These are phyloP conservation scores for Thuidium tamariscinum DNA, from an alignment of 225 moss, liverwort and hornwort genomes.

Conservation along the genomic window DNA sequence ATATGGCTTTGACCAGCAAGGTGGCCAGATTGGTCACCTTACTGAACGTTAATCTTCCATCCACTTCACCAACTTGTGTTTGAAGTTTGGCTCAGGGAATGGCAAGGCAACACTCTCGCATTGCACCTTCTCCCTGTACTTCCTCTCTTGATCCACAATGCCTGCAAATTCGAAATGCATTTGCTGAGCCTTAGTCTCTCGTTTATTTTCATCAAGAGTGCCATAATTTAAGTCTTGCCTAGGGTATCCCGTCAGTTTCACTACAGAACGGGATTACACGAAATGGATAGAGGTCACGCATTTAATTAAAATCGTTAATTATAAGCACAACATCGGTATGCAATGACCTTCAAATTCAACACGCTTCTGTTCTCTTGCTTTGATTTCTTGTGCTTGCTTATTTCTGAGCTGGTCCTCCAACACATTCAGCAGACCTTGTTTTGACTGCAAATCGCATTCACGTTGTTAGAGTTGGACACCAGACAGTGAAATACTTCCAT, in stretches of 20 bases:
- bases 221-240: neutral
- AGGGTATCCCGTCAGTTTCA: neutral
- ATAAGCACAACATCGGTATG: neutral
- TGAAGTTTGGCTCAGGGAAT: slow-evolving; percentile 79
- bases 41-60: slow-evolving; percentile 48
- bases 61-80: slow-evolving; percentile 83
- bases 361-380: slow-evolving; percentile 73
- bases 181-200: neutral
- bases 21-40: neutral
- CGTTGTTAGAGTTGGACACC: neutral
- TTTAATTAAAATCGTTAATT: neutral
- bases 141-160: slow-evolving; percentile 70
- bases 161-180: slow-evolving; percentile 25
- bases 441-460: slow-evolving; percentile 36
- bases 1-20: neutral
- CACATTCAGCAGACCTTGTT: slow-evolving; percentile 78
- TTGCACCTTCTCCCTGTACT: slow-evolving; percentile 72
- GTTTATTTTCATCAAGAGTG: neutral
- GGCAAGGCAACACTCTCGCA: slow-evolving; percentile 59
- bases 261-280: neutral
- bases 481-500: neutral
- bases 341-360: slow-evolving; percentile 70
- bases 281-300: neutral
- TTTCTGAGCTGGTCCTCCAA: slow-evolving; percentile 82
- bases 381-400: slow-evolving; percentile 81